Base-by-base conservation (phyloP, 768 basidiomycete species). In the Suillus plorans region DNA sequence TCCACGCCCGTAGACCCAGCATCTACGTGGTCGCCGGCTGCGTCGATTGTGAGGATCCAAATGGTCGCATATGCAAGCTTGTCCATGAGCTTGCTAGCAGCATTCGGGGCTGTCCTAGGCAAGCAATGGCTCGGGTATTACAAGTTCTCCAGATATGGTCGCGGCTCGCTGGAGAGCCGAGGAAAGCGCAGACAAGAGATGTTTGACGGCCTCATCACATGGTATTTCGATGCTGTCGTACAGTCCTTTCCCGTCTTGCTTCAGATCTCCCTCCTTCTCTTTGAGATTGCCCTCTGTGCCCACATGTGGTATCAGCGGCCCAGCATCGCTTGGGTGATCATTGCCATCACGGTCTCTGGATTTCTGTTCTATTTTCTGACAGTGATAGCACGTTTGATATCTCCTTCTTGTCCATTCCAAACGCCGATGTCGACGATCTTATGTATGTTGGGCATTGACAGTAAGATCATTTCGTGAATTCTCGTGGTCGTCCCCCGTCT, bases 81-180 rank as follows among this genome's bases (percentile, higher is more conserved):
- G 42, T 18, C 42, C 42, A 42, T 42, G 42, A 42, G 42, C 42
- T 42, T 42, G 31, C 5, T 31, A 31, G 31, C 42, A 5, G 42
- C 42, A 42, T 34, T 68, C 6, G 58, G 66, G 20, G 68, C 68
- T 9, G 58, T 68, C 22, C 37, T 68, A 7, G 68, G 67, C n/a
- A 68, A 52, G 42, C 68, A 68, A 41, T 68, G 68, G 68, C 67
- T 68, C 4, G 41, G 36, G 34, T n/a, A 59, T 18, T 59, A 59
- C 42, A 44, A 41, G 20, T 36, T 52, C 39, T 37, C 16, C 20
- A 49, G 22, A 50, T 50, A 50, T 14, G 42, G 42, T 42, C 6
- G 18, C 18, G 42, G 42, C 42, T 42, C 6, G 9, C 39, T 31
- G n/a, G 63, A 63, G 18, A 37, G 49, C 9, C 68, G 63, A 31